These are phyloP conservation scores for Paramecium primaurelia DNA, from an alignment of 73 alveolate genomes.

Conservation along the genomic window DNA sequence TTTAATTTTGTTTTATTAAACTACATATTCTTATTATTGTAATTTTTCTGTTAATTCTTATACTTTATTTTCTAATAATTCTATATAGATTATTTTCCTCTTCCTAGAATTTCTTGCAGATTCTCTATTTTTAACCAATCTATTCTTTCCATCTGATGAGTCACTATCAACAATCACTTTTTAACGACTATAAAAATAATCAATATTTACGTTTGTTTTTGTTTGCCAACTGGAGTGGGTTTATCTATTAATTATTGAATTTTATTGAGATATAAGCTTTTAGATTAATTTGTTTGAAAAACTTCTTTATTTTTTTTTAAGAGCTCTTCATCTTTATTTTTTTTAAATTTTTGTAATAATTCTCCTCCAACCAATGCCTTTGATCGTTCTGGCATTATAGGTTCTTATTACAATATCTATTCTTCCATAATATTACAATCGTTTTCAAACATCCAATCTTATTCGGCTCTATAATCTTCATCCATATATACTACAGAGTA, in stretches of 20 bases:
- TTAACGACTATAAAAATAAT: not conserved
- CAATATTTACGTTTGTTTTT: not conserved
- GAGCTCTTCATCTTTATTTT: not conserved
- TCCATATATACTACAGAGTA: not conserved
- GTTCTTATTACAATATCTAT: not conserved
- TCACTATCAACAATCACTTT: not conserved
- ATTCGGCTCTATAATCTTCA: not conserved
- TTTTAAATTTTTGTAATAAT: not conserved
- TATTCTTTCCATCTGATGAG: not conserved
- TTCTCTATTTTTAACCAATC: conserved; percentile 70
- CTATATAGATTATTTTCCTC: conserved; percentile 72
- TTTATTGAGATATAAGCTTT: not conserved
- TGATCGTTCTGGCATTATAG: not conserved
- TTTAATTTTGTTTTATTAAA: not conserved
- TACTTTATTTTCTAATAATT: conserved; percentile 60
- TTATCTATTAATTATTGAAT: not conserved
- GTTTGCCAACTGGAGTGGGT: not conserved
- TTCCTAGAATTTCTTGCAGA: conserved; percentile 75
- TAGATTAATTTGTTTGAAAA: not conserved
- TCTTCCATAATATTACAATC: not conserved
- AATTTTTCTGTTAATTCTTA: not conserved
- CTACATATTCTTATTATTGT: not conserved
- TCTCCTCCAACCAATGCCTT: not conserved
- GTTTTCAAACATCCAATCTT: not conserved
- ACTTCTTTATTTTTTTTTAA: not conserved